Conservation (phyloP, 2,329 filamentous ascomycete species). For the Verticillium isaacii region DNA sequence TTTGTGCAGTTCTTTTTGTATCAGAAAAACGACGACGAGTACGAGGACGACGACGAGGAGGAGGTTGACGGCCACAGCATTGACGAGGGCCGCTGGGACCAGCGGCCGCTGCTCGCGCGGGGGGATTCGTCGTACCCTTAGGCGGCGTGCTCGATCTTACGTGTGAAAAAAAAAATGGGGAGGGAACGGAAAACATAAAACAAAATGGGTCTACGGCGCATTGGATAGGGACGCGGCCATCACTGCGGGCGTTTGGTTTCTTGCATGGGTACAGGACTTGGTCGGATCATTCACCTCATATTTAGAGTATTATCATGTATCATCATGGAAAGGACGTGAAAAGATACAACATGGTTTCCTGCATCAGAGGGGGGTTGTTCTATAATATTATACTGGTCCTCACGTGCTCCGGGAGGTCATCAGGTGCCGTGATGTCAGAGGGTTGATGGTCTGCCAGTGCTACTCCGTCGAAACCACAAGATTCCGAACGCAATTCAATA, state of each 20-base stretch:
- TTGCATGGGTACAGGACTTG: not conserved
- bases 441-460: too few species aligned
- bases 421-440: too few species aligned
- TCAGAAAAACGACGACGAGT: conserved; percentile 38
- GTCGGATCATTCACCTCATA: not conserved
- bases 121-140: conserved; percentile 11
- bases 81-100: conserved; percentile 30
- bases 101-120: conserved; percentile 19
- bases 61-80: conserved; percentile 21
- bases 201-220: not conserved
- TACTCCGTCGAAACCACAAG: too few species aligned
- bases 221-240: not conserved
- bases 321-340: not conserved
- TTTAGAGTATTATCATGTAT: not conserved
- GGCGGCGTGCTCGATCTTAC: not conserved
- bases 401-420: too few species aligned
- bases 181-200: not conserved
- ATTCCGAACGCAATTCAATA: too few species aligned
- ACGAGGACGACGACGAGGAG: conserved; percentile 19
- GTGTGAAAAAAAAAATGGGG: not conserved
- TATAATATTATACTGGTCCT: too few species aligned
- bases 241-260: not conserved
- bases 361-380: too few species aligned
- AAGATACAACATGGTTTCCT: not conserved
- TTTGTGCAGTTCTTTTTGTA: conserved; percentile 94